Percentiles rank a stretch among this genome's conserved stretches.
These are phyloP conservation scores for Yamadazyma pseudoaaseri DNA, from an alignment of 1,139 yeast species.

Conservation along the genomic window DNA sequence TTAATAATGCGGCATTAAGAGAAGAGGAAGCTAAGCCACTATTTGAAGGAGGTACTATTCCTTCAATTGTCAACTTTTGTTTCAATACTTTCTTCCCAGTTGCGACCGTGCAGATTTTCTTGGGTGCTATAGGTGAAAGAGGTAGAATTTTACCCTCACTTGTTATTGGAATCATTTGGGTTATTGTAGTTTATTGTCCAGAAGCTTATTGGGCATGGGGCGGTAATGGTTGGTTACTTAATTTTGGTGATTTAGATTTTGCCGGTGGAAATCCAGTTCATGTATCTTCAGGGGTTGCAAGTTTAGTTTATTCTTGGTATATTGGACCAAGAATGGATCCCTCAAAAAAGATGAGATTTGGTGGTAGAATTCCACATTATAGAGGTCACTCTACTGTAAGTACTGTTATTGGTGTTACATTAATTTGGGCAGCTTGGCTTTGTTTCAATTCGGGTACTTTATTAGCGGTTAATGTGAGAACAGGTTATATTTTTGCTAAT, in stretches of 20 bases:
- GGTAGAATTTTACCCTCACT: conserved; percentile 94
- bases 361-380: conserved; percentile 70
- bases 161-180: conserved; percentile 86
- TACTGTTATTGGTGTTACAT: conserved; percentile 85
- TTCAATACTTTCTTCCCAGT: conserved; percentile 90
- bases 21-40: conserved; percentile 36
- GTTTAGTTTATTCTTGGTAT: conserved; percentile 84
- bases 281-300: conserved; percentile 90
- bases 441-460: conserved; percentile 98
- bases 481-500: conserved; percentile 89
- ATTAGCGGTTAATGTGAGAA: conserved; percentile 85
- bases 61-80: conserved; percentile 63
- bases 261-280: conserved; percentile 99
- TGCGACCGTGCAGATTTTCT: conserved; percentile 82
- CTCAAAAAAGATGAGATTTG: conserved; percentile 36
- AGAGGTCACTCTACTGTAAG: conserved; percentile 87
- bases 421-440: conserved; percentile 97
- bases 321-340: conserved; percentile 91
- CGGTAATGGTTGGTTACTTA: conserved; percentile 80
- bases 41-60: conserved; percentile 61
- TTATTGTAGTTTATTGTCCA: conserved; percentile 91
- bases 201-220: conserved; percentile 98
- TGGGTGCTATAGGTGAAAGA: conserved; percentile 97
- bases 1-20: conserved; percentile 75
- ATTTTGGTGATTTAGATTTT: conserved; percentile 84